phyloP scores from a whole-genome alignment of 2,329 filamentous ascomycete species.

The Talaromyces sp. region DNA sequence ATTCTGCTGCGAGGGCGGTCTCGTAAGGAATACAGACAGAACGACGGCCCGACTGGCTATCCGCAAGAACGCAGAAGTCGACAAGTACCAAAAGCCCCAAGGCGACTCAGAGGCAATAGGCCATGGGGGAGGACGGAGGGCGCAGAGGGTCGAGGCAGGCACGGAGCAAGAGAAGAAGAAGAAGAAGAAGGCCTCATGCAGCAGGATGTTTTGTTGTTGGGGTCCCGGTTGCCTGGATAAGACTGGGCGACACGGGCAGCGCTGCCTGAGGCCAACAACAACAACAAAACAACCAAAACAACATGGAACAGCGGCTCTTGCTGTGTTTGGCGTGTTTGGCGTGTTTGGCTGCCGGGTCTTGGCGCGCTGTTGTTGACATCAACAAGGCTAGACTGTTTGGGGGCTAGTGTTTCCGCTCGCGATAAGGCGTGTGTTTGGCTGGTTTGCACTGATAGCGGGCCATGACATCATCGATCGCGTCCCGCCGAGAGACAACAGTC shows the following conservation, averaged over 20 bases:
- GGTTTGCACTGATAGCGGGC: conserved; percentile 12
- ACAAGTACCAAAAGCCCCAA: background rate
- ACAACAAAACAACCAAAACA: background rate
- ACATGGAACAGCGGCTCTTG: background rate
- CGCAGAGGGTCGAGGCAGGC: background rate
- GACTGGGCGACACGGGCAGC: background rate
- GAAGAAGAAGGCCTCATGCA: background rate
- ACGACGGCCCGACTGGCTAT: background rate
- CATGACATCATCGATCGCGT: conserved; percentile 26
- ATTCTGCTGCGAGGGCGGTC: background rate
- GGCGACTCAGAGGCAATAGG: background rate
- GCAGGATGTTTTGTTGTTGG: background rate
- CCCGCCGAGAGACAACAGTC: conserved; percentile 11
- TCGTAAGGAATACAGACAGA: background rate
- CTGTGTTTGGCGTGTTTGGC: conserved; percentile 4
- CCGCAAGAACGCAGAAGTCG: background rate
- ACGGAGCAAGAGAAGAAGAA: background rate
- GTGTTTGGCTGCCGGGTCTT: background rate
- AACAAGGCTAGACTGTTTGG: conserved; percentile 15
- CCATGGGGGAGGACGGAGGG: background rate
- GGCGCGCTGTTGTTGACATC: conserved; percentile 1
- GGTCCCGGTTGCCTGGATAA: background rate
- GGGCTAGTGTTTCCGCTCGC: conserved; percentile 2
- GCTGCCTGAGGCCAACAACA: background rate
- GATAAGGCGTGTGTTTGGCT: background rate